Evolutionary conservation across 202 grass and related monocot genomes (phyloP), one percentile per base, ranked within the genome.

Genomic region (Bolboschoenoplectus hybrid): DNA sequence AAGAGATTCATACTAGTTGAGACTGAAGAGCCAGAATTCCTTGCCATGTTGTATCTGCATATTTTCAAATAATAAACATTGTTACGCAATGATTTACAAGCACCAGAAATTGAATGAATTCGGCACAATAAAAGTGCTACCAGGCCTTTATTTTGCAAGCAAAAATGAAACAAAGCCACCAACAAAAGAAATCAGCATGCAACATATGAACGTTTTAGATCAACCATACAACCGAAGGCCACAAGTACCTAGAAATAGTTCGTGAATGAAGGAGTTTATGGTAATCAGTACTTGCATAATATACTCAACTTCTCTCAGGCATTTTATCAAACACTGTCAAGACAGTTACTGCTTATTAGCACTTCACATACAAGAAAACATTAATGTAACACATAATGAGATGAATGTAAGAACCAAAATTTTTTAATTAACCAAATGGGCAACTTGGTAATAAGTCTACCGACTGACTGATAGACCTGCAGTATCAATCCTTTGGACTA

Each of bases 21-120:
- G 65, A 80, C 53, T 86, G 79, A 73, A 77, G 86, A 84, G 63
- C 67, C 81, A 58, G 67, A 80, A 67, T 84, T 84, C 57, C 60
- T 78, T 26, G 60, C 69, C 81, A 88, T 80, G 52, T 38, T 80
- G 66, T 60, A 58, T 74, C 62, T 70, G 81, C 62, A 67, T 20
- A 81, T 67, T 68, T 69, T 67, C 40, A 80, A 81, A 84, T 65
- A 57, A 44, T 45, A 57, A 83, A 83, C 26, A n/a, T 20, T 85
- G 46, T 40, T 61, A 71, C 1, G 32, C n/a, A 61, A 71, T 11
- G 12, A 32, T 41, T 41, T 14, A 51, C 36, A 80, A 79, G 44
- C n/a, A 82, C 20, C 65, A 20, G 8, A 58, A 80, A n/a, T 61
- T 80, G 50, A 38, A 61, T 35, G 16, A 41, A 60, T 61, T 58